Evolutionary conservation across 495 filamentous ascomycete genomes (phyloP), one percentile per base, ranked within the genome.

Genomic region (Xylaria cubensis): DNA sequence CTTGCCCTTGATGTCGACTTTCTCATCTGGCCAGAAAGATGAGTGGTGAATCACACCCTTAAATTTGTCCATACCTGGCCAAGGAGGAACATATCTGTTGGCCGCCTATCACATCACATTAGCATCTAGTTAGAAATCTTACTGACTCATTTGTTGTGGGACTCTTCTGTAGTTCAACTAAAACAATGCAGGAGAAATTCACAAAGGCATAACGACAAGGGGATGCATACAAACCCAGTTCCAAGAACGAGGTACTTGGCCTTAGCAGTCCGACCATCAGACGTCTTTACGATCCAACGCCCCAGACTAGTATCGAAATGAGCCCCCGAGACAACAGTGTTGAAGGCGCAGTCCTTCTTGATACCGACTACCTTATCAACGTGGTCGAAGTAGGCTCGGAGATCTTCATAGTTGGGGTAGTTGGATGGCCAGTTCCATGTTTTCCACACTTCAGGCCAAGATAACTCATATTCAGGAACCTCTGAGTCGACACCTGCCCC

Each of bases 11-110:
- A 89, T 75, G 69, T 88, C 79, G 42, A 88, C 78, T 13, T 78
- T 76, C 6, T 84, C 77, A 17, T 86, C 80, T 0, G 89, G 89
- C 90, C 90, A 92, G 77, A 86, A 84, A 2, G 87, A 86, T 0
- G 89, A 84, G 68, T 92, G 89, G 70, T 88, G 79, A 4, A 89
- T 79, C 5, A 74, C 51, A 4, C 90, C 89, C 26, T 84, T 79
- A 82, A 87, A 92, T 1, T 80, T 82, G 0, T 85, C 81, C 5
- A 90, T 74, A 4, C 88, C 88, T n/a, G 78, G 74, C 81, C 83
- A 88, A 7, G 82, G 75, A 0, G 89, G 88, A 10, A 75, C 34
- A n/a, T 78, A 72, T 26, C 77, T 58, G 13, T 78, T 85, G 7
- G 82, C 79, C 4, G 83, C 81, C 66, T 69, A 55, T 69, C n/a